Evolutionary conservation across 257 asterid species (phyloP).

Genomic region (Pogostemon cablin): DNA sequence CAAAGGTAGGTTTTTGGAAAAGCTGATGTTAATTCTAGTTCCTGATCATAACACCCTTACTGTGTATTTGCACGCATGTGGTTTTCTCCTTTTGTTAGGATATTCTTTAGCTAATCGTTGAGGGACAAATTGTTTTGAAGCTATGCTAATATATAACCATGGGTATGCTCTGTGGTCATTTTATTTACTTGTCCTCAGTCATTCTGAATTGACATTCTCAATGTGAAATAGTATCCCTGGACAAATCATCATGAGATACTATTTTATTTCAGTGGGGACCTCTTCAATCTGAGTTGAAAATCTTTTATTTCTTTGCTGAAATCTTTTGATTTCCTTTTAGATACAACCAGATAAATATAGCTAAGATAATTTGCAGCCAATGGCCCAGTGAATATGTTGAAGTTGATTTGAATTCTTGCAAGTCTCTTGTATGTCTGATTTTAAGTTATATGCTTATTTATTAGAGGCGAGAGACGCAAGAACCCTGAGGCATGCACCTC

Average conservation of each 20-base stretch:
- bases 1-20: conserved; percentile 59
- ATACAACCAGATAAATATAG: background rate
- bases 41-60: conserved; percentile 47
- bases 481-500: no score
- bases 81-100: background rate
- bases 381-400: background rate
- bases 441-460: background rate
- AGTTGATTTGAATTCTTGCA: background rate
- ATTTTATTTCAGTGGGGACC: background rate
- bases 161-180: background rate
- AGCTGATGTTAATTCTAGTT: conserved; percentile 45
- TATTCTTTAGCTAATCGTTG: background rate
- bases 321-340: background rate
- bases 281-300: background rate
- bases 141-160: background rate
- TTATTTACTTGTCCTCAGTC: background rate
- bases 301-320: background rate
- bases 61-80: no score
- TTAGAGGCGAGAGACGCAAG: no score
- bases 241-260: background rate
- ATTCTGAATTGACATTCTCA: background rate
- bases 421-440: background rate
- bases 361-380: background rate
- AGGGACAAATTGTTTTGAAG: background rate
- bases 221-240: background rate